phyloP scores from a whole-genome alignment of 176 grass and related monocot species.

The Zoysia pacifica region DNA sequence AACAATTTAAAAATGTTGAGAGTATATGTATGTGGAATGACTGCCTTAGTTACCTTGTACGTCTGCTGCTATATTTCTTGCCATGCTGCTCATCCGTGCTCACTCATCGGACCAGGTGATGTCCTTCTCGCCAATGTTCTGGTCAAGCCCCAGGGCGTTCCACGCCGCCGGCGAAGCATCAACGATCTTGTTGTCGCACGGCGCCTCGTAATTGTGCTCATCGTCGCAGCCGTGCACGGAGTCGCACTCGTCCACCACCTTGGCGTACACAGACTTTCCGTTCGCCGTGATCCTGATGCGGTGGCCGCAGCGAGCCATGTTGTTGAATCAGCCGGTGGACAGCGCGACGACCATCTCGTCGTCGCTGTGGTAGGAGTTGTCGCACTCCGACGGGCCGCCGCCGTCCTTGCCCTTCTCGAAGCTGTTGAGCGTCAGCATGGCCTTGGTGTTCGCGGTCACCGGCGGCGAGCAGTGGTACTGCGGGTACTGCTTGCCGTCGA shows the following conservation, averaged over 20 bases:
- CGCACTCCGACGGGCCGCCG: slow-evolving; percentile 37
- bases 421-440: slow-evolving; percentile 31
- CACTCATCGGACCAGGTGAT: slow-evolving; percentile 44
- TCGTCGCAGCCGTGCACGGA: slow-evolving; percentile 44
- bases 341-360: slow-evolving; percentile 25
- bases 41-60: no score
- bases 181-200: slow-evolving; percentile 37
- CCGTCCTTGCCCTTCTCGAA: slow-evolving; percentile 35
- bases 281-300: slow-evolving; percentile 32
- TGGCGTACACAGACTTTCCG: slow-evolving; percentile 40
- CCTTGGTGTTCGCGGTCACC: slow-evolving; percentile 19
- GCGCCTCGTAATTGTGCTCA: slow-evolving; percentile 32
- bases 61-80: no score
- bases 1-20: no score
- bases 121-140: background rate
- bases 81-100: background rate
- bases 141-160: slow-evolving; percentile 31
- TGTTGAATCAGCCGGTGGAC: slow-evolving; percentile 47
- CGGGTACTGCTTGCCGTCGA: slow-evolving; percentile 27
- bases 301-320: slow-evolving; percentile 30
- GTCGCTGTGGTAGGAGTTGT: slow-evolving; percentile 1
- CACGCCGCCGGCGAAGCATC: slow-evolving; percentile 34
- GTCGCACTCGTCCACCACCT: slow-evolving; percentile 58
- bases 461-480: slow-evolving; percentile 41
- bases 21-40: no score